Evolutionary conservation across 2,329 filamentous ascomycete species (phyloP), one percentile per base, ranked within the genome.

Genomic region (Clonostachys rosea): DNA sequence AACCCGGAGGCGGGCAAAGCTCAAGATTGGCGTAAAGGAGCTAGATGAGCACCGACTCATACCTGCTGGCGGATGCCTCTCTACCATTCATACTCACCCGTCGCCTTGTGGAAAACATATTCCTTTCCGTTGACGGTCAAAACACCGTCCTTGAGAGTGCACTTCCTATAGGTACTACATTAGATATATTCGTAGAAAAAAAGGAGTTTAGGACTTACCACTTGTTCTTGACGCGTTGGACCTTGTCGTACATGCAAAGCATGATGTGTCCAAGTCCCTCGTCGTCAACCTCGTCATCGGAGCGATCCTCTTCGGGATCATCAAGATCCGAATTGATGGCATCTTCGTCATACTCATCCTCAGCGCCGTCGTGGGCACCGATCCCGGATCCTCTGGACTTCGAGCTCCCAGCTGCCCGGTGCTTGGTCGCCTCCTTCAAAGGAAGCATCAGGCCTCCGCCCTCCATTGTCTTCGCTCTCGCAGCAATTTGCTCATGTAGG

Each of bases 221-320:
- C 81, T 94, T 99, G 73, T 97, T 99, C 84, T 99, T 99, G 60
- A 97, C 94, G 43, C 94, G 81, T 70, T 97, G 92, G 10, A 99
- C 94, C 74, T 99, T 99, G 74, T 99, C 94, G 65, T 99, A 99
- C 64, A 95, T 96, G 74, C 94, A 99, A 39, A 99, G 84, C 89
- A 99, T 97, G 63, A 95, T 91, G 57, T 95, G 88, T 2, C 86
- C 85, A 54, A 87, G 81, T 35, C 84, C 81, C 40, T 95, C 91
- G 50, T 95, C 90, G 13, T 91, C 89, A 44, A 94, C 91, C 34
- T 94, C 89, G 20, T 92, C 89, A 20, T 94, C 90, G 33, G 88
- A 85, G 16, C 83, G 70, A 11, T 89, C 84, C 51, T 97, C 94
- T 52, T 97, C 91, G 0, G 91, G 84, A 61, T 99, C 94, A 62